These are phyloP conservation scores for Lunularia cruciata DNA, from an alignment of 225 moss, liverwort and hornwort genomes.

Conservation along the genomic window DNA sequence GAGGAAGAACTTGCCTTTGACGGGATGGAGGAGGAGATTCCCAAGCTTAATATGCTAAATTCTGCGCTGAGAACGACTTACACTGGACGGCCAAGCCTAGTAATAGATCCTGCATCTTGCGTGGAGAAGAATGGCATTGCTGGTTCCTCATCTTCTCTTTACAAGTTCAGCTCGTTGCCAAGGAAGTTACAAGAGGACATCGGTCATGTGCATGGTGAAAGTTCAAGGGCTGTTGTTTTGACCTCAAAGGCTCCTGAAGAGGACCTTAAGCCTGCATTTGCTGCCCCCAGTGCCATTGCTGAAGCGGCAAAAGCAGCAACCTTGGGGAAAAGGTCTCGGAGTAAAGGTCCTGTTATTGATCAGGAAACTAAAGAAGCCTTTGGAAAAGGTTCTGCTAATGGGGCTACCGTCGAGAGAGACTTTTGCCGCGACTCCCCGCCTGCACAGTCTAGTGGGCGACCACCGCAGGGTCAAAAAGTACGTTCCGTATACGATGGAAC, in stretches of 20 bases:
- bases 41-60: slow-evolving; percentile 47
- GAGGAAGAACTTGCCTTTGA: slow-evolving; percentile 62
- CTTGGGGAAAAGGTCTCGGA: slow-evolving; percentile 38
- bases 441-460: slow-evolving; percentile 54
- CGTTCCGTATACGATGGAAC: slow-evolving; percentile 35
- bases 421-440: slow-evolving; percentile 49
- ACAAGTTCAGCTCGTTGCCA: slow-evolving; percentile 42
- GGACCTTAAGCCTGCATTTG: slow-evolving; percentile 52
- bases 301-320: slow-evolving; percentile 53
- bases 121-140: slow-evolving; percentile 32
- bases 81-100: slow-evolving; percentile 47
- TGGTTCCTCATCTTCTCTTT: slow-evolving; percentile 44
- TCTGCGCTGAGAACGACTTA: slow-evolving; percentile 52
- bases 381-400: slow-evolving; percentile 34
- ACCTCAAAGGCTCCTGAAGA: slow-evolving; percentile 46
- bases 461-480: slow-evolving; percentile 37
- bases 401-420: slow-evolving; percentile 37
- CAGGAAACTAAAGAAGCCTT: slow-evolving; percentile 55
- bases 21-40: slow-evolving; percentile 53
- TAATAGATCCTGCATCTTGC: slow-evolving; percentile 35
- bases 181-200: slow-evolving; percentile 34
- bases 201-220: slow-evolving; percentile 32
- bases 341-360: slow-evolving; percentile 51
- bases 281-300: slow-evolving; percentile 57
- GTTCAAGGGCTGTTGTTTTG: slow-evolving; percentile 35